Evolutionary conservation across 2,329 filamentous ascomycete genomes (phyloP).

Genomic region (Colletotrichum sp.): DNA sequence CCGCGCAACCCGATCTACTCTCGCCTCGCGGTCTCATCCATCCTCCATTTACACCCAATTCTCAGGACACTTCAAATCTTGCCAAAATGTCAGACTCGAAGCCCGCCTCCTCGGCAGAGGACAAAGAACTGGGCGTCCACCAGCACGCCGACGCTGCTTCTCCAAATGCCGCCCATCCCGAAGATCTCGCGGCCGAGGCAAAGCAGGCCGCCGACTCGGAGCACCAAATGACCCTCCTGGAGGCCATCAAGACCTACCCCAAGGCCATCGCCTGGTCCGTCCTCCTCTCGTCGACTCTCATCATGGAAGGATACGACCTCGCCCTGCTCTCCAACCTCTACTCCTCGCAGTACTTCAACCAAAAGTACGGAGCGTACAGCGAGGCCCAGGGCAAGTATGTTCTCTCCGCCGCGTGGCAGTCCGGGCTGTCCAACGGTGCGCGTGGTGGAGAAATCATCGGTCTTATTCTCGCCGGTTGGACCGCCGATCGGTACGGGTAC

Average conservation of each 20-base stretch:
- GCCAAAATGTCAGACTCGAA: constrained; percentile 28
- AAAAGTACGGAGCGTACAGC: constrained; percentile 48
- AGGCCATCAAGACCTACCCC: constrained; percentile 47
- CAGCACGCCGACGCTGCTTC: constrained; percentile 25
- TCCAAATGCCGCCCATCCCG: constrained; percentile 5
- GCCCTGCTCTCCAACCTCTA: constrained; percentile 55
- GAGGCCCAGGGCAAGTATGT: constrained; percentile 42
- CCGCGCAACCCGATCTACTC: neutral
- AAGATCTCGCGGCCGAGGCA: constrained; percentile 39
- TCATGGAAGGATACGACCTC: constrained; percentile 59
- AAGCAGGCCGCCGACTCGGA: constrained; percentile 45
- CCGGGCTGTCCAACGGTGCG: constrained; percentile 58
- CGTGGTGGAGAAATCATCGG: constrained; percentile 61
- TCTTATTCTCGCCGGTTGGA: constrained; percentile 56
- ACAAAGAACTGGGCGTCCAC: constrained; percentile 26
- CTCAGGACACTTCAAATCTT: neutral
- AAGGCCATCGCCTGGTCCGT: constrained; percentile 55
- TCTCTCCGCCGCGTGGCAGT: constrained; percentile 62
- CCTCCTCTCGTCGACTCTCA: constrained; percentile 48
- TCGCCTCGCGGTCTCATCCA: neutral
- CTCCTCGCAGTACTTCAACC: constrained; percentile 48
- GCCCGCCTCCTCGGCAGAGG: neutral
- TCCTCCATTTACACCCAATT: neutral
- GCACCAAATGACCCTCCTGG: constrained; percentile 43
- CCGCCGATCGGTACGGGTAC: constrained; percentile 56